Evolutionary conservation across 805 yeast genomes (phyloP), one percentile per base, ranked within the genome.

Genomic region (Zygoascus biomembranicola): DNA sequence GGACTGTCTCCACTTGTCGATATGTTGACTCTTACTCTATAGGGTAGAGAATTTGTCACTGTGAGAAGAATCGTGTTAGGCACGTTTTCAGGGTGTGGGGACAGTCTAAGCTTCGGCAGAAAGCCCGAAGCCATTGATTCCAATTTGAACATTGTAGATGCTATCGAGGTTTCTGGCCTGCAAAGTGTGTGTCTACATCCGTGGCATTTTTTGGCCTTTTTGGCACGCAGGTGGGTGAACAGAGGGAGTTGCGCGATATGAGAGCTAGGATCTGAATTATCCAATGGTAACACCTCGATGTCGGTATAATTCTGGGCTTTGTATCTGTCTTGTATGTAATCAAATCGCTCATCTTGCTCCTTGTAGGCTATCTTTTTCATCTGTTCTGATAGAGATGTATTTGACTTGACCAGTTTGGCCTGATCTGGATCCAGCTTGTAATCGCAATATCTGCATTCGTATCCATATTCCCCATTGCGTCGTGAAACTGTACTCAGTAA

Each of bases 111-210:
- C 16, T 52, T 39, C 4, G 72, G 72, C 5, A 68, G 51, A 23
- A 44, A 50, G 23, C 56, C 43, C 37, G 61, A 45, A 1, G 72
- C 72, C 55, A 64, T 46, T 5, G 54, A 45, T 47, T 60, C 58
- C 18, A 49, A 31, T 28, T 49, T 53, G 58, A 55, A 65, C 51
- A 50, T 55, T 13, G 59, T 49, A 11, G 61, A 51, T 1, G 59
- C 31, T 1, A 68, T 61, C 44, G 54, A 55, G 9, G 60, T 55
- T 9, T 62, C 69, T 0, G 73, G 74, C n/a, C 62, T 58, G 5
- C 63, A 63, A 16, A 69, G 61, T n/a, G 60, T 45, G n/a, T 59
- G 57, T 14, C 66, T 59, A 52, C 74, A 70, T 8, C 61, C 67
- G 16, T 58, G 56, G 56, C 74, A 70, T 23, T 57, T 49, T 47